Conservation (phyloP, 139 green algal genomes). For the Chlorella sorokiniana region DNA sequence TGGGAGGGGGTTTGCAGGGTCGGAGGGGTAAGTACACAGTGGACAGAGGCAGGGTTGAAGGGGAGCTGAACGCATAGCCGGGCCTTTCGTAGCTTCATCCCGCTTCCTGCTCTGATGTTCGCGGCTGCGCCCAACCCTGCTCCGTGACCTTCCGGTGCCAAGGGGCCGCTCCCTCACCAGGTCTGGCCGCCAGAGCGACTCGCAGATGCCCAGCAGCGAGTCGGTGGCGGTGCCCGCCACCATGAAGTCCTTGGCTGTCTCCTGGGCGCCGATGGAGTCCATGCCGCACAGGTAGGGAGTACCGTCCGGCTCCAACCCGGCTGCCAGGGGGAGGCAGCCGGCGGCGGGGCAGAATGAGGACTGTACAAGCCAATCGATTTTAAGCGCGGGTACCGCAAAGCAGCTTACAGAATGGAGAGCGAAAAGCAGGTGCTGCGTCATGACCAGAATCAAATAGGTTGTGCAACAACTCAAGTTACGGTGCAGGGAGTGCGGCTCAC, state of each 20-base stretch:
- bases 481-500: too few species aligned
- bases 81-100: too few species aligned
- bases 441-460: not conserved
- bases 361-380: too few species aligned
- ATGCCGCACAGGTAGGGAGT: conserved; percentile 94
- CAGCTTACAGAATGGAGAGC: too few species aligned
- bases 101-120: not conserved
- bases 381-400: too few species aligned
- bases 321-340: not conserved
- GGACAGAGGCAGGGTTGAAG: not conserved
- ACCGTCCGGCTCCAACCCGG: conserved; percentile 86
- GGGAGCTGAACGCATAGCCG: not conserved
- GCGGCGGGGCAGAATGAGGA: too few species aligned
- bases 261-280: conserved; percentile 95
- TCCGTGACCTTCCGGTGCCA: too few species aligned
- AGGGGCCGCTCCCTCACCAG: conserved; percentile 70
- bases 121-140: not conserved
- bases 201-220: conserved; percentile 96
- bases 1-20: not conserved
- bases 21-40: not conserved
- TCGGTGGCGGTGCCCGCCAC: conserved; percentile 89
- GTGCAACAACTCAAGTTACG: not conserved
- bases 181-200: conserved; percentile 90
- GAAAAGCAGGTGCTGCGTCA: not conserved
- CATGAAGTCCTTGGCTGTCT: conserved; percentile 97